These are phyloP conservation scores for Didymella segeticola DNA, from an alignment of 2,329 filamentous ascomycete species.

Conservation along the genomic window DNA sequence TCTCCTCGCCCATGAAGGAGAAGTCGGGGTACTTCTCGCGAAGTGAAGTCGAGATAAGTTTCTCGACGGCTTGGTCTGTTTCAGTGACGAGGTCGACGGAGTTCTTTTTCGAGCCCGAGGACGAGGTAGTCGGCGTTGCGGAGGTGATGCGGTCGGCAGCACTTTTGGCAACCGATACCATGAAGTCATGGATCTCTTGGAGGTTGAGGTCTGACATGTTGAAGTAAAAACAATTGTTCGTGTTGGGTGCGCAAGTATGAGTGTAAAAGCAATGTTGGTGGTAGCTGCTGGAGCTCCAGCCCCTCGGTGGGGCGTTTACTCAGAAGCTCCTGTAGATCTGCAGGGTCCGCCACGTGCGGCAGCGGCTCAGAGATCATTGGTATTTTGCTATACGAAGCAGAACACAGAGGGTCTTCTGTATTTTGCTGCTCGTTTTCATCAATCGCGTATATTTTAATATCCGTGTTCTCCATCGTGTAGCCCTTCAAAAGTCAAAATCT, in stretches of 20 bases:
- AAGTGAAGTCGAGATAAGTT: constrained; percentile 61
- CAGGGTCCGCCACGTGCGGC: constrained; percentile 10
- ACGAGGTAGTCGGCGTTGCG: constrained; percentile 52
- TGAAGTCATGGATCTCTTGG: constrained; percentile 57
- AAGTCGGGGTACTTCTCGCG: constrained; percentile 61
- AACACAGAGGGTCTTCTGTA: too few relatives aligned
- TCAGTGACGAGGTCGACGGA: constrained; percentile 69
- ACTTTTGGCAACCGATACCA: constrained; percentile 54
- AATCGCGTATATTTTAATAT: too few relatives aligned
- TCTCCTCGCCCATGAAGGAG: constrained; percentile 61
- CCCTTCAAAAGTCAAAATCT: too few relatives aligned
- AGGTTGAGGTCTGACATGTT: constrained; percentile 50
- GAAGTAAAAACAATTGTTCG: neutral
- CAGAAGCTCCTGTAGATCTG: constrained; percentile 6
- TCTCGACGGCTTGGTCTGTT: constrained; percentile 68
- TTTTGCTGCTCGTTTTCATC: neutral
- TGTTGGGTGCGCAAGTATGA: neutral
- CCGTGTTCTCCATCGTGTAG: too few relatives aligned
- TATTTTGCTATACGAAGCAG: too few relatives aligned
- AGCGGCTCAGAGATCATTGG: neutral
- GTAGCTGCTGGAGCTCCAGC: constrained; percentile 6
- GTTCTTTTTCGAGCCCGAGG: constrained; percentile 58
- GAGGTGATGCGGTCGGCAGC: constrained; percentile 56
- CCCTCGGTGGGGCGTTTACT: constrained; percentile 19
- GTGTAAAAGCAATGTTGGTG: neutral